phyloP scores from a whole-genome alignment of 805 yeast species.

The Wickerhamiella vanderwaltii region DNA sequence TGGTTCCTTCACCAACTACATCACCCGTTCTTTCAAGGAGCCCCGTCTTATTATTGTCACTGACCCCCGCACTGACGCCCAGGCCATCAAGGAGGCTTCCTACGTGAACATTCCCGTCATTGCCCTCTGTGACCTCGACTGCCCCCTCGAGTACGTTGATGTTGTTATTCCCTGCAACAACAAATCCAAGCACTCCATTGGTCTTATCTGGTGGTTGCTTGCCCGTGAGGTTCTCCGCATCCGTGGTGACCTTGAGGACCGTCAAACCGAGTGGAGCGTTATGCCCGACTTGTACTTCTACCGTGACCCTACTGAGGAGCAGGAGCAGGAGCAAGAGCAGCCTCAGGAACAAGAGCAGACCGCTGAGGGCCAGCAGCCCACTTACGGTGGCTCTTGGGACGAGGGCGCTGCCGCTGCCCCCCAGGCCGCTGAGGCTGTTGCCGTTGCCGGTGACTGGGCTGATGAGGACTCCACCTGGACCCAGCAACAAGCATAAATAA shows the following conservation, averaged over 20 bases:
- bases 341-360: conserved; percentile 53
- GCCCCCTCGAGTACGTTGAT: conserved; percentile 97
- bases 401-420: conserved; percentile 15
- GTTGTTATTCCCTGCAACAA: conserved; percentile 99
- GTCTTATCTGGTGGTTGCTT: conserved; percentile 98
- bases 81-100: conserved; percentile 99
- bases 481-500: conserved; percentile 6
- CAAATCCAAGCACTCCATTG: conserved; percentile 99
- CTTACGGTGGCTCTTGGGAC: conserved; percentile 33
- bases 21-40: conserved; percentile 99
- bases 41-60: conserved; percentile 99
- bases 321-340: conserved; percentile 52
- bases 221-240: conserved; percentile 99
- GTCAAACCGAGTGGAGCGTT: conserved; percentile 95
- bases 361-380: conserved; percentile 44
- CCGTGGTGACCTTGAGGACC: conserved; percentile 94
- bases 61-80: conserved; percentile 99
- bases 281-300: conserved; percentile 99
- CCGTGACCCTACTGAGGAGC: conserved; percentile 99
- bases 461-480: conserved; percentile 29
- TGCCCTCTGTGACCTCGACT: conserved; percentile 97
- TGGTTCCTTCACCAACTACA: conserved; percentile 99
- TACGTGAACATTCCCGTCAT: conserved; percentile 99
- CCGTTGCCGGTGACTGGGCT: conserved; percentile 41
- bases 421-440: conserved; percentile 35